Conservation (phyloP, 2,329 filamentous ascomycete species). For the Lecanicillium sp. region DNA sequence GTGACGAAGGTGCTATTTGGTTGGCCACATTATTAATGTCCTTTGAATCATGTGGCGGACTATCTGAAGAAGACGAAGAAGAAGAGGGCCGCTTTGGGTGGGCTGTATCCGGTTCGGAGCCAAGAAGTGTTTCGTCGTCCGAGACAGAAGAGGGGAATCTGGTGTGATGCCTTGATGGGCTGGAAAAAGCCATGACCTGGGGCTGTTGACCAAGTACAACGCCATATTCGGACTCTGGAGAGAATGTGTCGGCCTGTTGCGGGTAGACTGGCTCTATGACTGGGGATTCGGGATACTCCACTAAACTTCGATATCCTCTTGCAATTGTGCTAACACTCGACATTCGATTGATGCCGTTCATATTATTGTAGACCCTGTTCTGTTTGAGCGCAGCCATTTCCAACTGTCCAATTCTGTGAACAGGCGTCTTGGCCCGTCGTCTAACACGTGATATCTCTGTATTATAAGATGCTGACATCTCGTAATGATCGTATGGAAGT, state of each 20-base stretch:
- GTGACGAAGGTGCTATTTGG: slow-evolving; percentile 7
- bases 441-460: slow-evolving; percentile 18
- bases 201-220: neutral
- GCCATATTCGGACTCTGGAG: too few relatives aligned
- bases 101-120: slow-evolving; percentile 36
- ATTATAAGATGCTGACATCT: neutral
- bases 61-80: slow-evolving; percentile 17
- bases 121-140: slow-evolving; percentile 37
- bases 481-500: neutral
- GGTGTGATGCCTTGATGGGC: neutral
- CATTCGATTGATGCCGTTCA: slow-evolving; percentile 21
- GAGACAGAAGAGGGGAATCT: slow-evolving; percentile 25
- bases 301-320: slow-evolving; percentile 39
- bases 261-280: slow-evolving; percentile 24
- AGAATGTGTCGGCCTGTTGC: too few relatives aligned
- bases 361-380: slow-evolving; percentile 7
- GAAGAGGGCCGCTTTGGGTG: slow-evolving; percentile 38
- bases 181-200: neutral
- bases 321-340: slow-evolving; percentile 40
- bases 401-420: slow-evolving; percentile 40
- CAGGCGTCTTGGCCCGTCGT: slow-evolving; percentile 43
- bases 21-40: too few relatives aligned
- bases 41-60: slow-evolving; percentile 15
- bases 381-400: slow-evolving; percentile 24
- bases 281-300: slow-evolving; percentile 28